Conservation (phyloP, 768 basidiomycete genomes). For the Crucibulum laeve region DNA sequence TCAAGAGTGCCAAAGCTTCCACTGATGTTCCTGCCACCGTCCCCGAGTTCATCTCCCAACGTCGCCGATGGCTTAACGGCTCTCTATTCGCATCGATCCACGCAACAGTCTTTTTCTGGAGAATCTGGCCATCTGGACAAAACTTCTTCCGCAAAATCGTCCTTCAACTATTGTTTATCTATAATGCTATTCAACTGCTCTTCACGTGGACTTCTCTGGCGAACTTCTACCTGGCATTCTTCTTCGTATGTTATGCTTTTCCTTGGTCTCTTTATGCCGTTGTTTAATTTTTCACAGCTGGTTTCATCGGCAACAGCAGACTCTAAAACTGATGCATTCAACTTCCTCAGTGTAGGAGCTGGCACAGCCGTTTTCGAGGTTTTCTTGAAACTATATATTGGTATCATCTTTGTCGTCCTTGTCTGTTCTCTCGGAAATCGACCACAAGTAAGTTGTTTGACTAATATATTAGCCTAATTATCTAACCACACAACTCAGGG, state of each 20-base stretch:
- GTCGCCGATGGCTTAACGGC: conserved; percentile 85
- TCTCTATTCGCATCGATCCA: conserved; percentile 93
- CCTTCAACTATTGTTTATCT: conserved; percentile 73
- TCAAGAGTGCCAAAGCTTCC: conserved; percentile 90
- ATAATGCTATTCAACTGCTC: conserved; percentile 83
- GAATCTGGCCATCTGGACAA: conserved; percentile 92
- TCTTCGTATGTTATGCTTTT: conserved; percentile 61
- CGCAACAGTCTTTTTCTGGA: conserved; percentile 83
- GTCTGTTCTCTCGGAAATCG: conserved; percentile 92
- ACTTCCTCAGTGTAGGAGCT: conserved; percentile 69
- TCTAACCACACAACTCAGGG: conserved; percentile 38
- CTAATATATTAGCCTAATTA: not conserved
- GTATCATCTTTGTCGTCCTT: conserved; percentile 73
- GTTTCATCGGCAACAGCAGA: conserved; percentile 73
- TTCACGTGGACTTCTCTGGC: conserved; percentile 95
- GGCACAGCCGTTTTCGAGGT: conserved; percentile 73
- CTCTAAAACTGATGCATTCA: conserved; percentile 64
- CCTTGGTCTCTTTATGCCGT: conserved; percentile 11
- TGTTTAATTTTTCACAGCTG: conserved; percentile 42
- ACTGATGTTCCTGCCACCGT: conserved; percentile 94
- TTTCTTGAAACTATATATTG: conserved; percentile 80
- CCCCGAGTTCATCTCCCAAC: conserved; percentile 93
- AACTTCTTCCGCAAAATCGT: conserved; percentile 78
- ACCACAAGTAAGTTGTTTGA: conserved; percentile 45
- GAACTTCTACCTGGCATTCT: conserved; percentile 93